Conservation (phyloP, 768 basidiomycete genomes). For the Leccinum barrowsii region DNA sequence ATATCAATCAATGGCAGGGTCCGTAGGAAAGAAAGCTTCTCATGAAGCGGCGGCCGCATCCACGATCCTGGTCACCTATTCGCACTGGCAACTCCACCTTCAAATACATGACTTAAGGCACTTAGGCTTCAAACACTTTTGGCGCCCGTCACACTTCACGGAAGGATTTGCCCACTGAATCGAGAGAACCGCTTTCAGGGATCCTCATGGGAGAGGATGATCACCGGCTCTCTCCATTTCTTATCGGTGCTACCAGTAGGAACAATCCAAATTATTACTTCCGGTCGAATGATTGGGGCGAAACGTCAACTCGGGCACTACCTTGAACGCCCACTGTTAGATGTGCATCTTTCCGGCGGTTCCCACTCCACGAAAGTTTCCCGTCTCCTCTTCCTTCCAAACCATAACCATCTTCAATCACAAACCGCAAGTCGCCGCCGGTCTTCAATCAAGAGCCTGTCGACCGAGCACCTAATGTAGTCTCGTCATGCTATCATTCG, state of each 20-base stretch:
- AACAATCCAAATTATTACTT: neutral
- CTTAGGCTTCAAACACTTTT: too few relatives aligned
- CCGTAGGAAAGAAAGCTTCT: neutral
- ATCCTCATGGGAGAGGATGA: neutral
- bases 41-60: neutral
- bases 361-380: neutral
- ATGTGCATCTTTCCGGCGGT: neutral
- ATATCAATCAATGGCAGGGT: too few relatives aligned
- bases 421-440: neutral
- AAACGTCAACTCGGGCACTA: neutral
- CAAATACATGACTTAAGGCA: too few relatives aligned
- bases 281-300: neutral
- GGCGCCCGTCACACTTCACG: too few relatives aligned
- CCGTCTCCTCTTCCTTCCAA: neutral
- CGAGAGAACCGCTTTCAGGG: too few relatives aligned
- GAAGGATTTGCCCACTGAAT: neutral
- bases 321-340: neutral
- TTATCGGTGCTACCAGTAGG: neutral
- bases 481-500: neutral
- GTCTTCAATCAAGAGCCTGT: slow-evolving; percentile 13
- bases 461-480: neutral
- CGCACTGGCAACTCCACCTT: too few relatives aligned
- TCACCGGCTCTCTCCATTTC: neutral
- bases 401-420: neutral
- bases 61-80: neutral